Conservation (phyloP, 768 basidiomycete species). For the Lentinula edodes region DNA sequence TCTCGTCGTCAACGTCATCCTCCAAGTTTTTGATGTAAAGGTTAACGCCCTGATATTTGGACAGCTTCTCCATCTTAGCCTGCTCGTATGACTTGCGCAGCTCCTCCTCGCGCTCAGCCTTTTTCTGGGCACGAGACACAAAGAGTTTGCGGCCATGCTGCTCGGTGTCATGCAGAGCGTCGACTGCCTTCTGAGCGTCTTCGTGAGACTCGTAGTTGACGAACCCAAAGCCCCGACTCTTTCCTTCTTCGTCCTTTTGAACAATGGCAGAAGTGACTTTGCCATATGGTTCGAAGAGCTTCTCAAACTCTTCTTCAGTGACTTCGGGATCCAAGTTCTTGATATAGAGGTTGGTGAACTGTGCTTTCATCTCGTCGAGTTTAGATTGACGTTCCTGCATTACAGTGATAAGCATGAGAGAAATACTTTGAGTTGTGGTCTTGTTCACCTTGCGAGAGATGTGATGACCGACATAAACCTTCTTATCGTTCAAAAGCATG, state of each 20-base stretch:
- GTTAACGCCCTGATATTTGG: conserved; percentile 99
- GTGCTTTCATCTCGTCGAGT: conserved; percentile 94
- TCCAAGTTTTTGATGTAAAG: conserved; percentile 99
- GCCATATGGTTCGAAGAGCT: conserved; percentile 75
- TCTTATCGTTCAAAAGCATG: conserved; percentile 99
- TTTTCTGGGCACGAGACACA: conserved; percentile 96
- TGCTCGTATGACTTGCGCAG: conserved; percentile 89
- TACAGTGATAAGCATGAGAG: not conserved
- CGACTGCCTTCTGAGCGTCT: conserved; percentile 86
- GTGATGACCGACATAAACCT: conserved; percentile 97
- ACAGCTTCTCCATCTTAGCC: conserved; percentile 94
- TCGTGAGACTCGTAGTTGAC: conserved; percentile 96
- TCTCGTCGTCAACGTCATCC: conserved; percentile 96
- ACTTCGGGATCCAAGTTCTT: conserved; percentile 92
- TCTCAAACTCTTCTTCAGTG: conserved; percentile 80
- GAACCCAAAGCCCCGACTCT: conserved; percentile 96
- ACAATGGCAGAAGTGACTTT: conserved; percentile 85
- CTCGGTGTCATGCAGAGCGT: conserved; percentile 82
- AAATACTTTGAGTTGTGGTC: not conserved
- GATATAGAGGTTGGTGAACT: conserved; percentile 97
- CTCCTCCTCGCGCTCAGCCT: conserved; percentile 97
- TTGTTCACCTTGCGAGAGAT: conserved; percentile 84
- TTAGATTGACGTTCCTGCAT: conserved; percentile 92
- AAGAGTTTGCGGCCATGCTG: conserved; percentile 85
- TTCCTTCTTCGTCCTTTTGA: conserved; percentile 80